Evolutionary conservation across 768 basidiomycete species (phyloP), one percentile per base, ranked within the genome.

Genomic region (Amyloporia xantha): DNA sequence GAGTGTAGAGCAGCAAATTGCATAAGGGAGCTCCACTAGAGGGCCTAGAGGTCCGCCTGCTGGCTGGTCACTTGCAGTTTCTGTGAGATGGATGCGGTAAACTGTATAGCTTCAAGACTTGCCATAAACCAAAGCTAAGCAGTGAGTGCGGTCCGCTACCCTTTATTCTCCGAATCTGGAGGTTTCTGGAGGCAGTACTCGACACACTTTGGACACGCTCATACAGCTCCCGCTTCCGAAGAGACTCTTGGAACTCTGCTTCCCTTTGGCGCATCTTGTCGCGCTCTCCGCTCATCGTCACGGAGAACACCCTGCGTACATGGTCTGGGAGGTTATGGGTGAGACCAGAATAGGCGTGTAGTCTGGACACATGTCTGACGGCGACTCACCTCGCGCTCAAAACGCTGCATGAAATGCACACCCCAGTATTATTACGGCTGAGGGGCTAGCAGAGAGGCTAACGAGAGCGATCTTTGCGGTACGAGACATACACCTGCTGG

Each of bases 241-340:
- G 70, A 0, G 87, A 89, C 41, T 77, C 75, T 42, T 76, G 69
- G 20, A 83, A 65, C 0, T 79, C 84, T 50, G 73, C 77, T 62
- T 84, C 77, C 53, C 83, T 74, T 64, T 81, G 77, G 41, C 56
- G 73, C 77, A 78, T 77, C 67, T 91, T 92, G 59, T 82, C 77
- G 58, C 66, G 71, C 52, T n/a, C 86, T 72, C 21, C 91, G 82
- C 58, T 82, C 87, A 59, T 97, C 94, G 62, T 96, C 93, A 44
- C 82, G 79, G 40, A 95, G 60, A 2, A 96, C 94, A 21, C 93
- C 93, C 61, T 84, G 74, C n/a, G 62, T 88, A 95, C 93, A 96
- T 96, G 24, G 71, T 82, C 93, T 97, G 51, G 24, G 41, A 13
- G 35, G 49, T 30, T 20, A 17, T 54, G 53, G 53, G 52, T 2